Evolutionary conservation across 1,284 basidiomycete species (phyloP).

Genomic region (Omphalotus olearius): DNA sequence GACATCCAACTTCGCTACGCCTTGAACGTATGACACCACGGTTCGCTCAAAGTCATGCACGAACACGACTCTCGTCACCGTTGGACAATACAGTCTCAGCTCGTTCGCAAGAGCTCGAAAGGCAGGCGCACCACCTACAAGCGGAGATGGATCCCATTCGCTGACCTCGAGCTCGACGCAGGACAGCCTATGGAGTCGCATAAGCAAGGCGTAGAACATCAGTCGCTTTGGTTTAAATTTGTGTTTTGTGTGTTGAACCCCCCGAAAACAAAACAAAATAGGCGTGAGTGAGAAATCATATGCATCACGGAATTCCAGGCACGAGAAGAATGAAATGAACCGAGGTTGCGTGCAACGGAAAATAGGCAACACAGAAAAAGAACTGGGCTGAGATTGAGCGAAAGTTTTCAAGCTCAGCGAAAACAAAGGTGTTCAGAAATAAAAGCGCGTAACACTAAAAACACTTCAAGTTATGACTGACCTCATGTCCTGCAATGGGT

Average conservation of each 20-base stretch:
- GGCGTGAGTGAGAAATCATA: constrained; percentile 6
- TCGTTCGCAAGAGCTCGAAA: constrained; percentile 54
- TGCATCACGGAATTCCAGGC: neutral
- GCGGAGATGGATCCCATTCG: constrained; percentile 58
- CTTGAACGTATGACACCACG: constrained; percentile 39
- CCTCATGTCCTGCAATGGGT: constrained; percentile 46
- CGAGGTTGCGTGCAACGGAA: neutral
- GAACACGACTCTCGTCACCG: constrained; percentile 47
- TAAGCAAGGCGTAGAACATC: constrained; percentile 53
- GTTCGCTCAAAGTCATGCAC: constrained; percentile 58
- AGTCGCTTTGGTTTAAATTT: constrained; percentile 40
- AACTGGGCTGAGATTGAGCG: too few relatives aligned
- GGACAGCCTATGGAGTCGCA: constrained; percentile 43
- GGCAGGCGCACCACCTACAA: constrained; percentile 36
- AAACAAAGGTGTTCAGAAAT: too few relatives aligned
- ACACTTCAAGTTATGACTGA: constrained; percentile 15
- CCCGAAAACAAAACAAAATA: constrained; percentile 1
- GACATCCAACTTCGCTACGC: constrained; percentile 35
- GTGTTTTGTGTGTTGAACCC: neutral
- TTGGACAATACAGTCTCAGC: constrained; percentile 52
- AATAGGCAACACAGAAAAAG: neutral
- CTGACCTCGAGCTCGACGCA: constrained; percentile 60
- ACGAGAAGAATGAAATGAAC: neutral
- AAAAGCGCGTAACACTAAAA: neutral
- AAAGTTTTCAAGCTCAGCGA: too few relatives aligned